Evolutionary conservation across 352 stramenopile genomes (phyloP).

Genomic region (Pythium guiyangense): DNA sequence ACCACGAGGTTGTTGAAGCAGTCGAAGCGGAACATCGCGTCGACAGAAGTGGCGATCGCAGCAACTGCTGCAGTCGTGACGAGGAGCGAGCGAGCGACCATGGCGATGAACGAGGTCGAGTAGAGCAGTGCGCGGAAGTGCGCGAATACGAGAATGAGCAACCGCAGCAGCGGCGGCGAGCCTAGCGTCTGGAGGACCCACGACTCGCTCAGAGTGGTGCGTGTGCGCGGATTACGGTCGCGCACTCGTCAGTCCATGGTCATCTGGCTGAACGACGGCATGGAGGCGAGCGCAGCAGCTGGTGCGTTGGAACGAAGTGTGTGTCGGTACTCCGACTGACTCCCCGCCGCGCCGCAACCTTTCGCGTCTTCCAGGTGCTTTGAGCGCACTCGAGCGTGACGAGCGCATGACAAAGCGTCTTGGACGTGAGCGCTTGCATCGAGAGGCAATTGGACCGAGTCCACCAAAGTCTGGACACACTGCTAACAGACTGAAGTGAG

Average conservation of each 20-base stretch:
- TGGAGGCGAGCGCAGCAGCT: neutral
- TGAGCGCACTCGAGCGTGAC: too few species aligned
- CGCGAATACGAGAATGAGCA: neutral
- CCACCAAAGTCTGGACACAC: too few species aligned
- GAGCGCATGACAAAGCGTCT: too few species aligned
- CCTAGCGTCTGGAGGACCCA: neutral
- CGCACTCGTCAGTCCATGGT: neutral
- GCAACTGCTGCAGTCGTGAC: neutral
- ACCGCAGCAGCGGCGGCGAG: neutral
- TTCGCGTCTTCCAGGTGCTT: too few species aligned
- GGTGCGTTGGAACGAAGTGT: neutral
- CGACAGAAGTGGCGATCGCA: neutral
- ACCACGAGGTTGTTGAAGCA: conserved; percentile 57
- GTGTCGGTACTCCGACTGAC: neutral
- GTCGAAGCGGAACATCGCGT: conserved; percentile 41
- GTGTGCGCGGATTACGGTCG: neutral
- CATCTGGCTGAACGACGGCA: neutral
- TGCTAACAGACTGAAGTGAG: too few species aligned
- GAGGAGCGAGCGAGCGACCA: neutral
- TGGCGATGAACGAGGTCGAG: neutral
- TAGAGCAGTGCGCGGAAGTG: neutral
- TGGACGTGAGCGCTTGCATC: too few species aligned
- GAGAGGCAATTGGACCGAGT: too few species aligned
- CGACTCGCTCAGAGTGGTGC: neutral
- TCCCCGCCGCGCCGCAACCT: neutral